Evolutionary conservation across 768 basidiomycete species (phyloP).

Genomic region (Tylopilus sp.): DNA sequence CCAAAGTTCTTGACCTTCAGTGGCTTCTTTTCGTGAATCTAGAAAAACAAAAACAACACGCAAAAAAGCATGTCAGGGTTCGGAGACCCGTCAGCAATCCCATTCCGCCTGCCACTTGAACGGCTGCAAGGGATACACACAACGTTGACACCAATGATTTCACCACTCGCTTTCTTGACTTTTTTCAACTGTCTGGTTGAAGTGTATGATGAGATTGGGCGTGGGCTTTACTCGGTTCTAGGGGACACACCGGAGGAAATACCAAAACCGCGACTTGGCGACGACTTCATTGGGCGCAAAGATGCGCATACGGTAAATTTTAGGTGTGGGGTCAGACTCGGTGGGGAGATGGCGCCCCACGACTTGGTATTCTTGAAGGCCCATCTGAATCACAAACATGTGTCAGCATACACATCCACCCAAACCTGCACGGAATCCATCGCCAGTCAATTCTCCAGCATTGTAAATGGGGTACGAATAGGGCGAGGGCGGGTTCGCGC

Average conservation of each 20-base stretch:
- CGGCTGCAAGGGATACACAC: constrained; percentile 78
- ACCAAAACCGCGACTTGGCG: constrained; percentile 99
- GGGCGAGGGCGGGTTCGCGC: neutral
- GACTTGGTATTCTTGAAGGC: constrained; percentile 90
- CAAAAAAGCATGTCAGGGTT: constrained; percentile 7
- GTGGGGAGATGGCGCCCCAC: constrained; percentile 97
- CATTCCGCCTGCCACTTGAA: constrained; percentile 87
- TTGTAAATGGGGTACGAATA: neutral
- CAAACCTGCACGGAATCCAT: constrained; percentile 30
- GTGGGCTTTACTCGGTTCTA: neutral
- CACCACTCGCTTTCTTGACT: constrained; percentile 99
- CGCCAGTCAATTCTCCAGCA: constrained; percentile 5
- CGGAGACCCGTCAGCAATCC: constrained; percentile 47
- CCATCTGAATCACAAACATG: constrained; percentile 48
- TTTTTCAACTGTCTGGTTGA: constrained; percentile 83
- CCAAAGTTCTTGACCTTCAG: constrained; percentile 99
- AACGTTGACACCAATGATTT: constrained; percentile 97
- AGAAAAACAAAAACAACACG: constrained; percentile 28
- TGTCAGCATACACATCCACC: constrained; percentile 22
- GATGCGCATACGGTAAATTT: constrained; percentile 99
- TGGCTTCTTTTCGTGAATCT: constrained; percentile 98
- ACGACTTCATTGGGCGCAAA: constrained; percentile 99
- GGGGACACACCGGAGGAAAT: constrained; percentile 80
- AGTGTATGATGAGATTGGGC: neutral
- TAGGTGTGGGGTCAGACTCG: constrained; percentile 87